These are phyloP conservation scores for Gaertneriomyces sp. DNA, from an alignment of 192 early-diverging fungal genomes.

Conservation along the genomic window DNA sequence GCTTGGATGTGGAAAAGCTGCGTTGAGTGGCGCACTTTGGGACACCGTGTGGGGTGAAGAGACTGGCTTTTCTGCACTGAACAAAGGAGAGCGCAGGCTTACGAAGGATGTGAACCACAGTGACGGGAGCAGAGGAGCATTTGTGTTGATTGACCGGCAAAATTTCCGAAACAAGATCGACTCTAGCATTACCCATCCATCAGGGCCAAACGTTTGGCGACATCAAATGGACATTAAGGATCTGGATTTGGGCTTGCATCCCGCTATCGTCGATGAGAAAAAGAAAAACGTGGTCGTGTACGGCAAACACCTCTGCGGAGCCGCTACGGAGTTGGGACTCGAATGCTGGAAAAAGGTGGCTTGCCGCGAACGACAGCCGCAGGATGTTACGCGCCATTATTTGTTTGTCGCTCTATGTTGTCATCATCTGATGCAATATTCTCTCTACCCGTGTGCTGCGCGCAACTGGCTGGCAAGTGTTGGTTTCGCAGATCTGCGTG, in stretches of 20 bases:
- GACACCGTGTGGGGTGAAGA: no score
- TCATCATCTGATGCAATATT: conserved; percentile 74
- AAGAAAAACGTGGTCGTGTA: conserved; percentile 69
- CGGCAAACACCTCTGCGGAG: conserved; percentile 92
- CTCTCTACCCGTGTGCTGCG: conserved; percentile 63
- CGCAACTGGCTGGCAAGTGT: conserved; percentile 60
- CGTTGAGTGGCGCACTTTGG: conserved; percentile 41
- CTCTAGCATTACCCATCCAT: conserved; percentile 14
- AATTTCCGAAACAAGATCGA: conserved; percentile 67
- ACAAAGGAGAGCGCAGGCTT: no score
- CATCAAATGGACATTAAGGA: conserved; percentile 83
- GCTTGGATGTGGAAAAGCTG: conserved; percentile 53
- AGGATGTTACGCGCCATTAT: conserved; percentile 43
- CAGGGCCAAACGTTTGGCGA: conserved; percentile 37
- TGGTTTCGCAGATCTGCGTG: conserved; percentile 45
- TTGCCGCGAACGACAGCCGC: conserved; percentile 14
- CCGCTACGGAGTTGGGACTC: conserved; percentile 82
- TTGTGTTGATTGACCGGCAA: conserved; percentile 73
- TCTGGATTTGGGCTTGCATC: conserved; percentile 61
- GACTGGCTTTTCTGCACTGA: no score
- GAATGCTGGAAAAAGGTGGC: conserved; percentile 53
- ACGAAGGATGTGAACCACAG: conserved; percentile 43
- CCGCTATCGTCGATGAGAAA: conserved; percentile 35
- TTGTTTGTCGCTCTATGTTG: conserved; percentile 89
- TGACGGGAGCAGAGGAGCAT: conserved; percentile 44